These are phyloP conservation scores for Choanephora cucurbitarum DNA, from an alignment of 371 early-diverging fungal species.

Conservation along the genomic window DNA sequence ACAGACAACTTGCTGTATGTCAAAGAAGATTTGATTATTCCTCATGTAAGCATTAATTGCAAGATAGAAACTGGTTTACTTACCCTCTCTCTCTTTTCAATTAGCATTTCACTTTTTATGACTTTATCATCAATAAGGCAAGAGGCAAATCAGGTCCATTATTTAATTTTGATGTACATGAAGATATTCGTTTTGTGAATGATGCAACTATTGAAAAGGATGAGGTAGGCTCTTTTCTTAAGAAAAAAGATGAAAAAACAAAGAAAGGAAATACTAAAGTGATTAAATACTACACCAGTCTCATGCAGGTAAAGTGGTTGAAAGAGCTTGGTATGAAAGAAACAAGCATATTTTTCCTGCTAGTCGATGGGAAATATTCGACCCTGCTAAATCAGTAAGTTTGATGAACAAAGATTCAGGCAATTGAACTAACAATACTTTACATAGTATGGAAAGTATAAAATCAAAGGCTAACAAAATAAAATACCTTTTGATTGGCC, in stretches of 20 bases:
- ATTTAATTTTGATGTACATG: conserved; percentile 93
- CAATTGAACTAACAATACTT: conserved; percentile 6
- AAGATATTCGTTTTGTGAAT: conserved; percentile 86
- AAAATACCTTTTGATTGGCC: neutral
- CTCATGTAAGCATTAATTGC: conserved; percentile 83
- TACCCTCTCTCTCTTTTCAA: too few relatives aligned
- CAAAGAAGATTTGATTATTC: conserved; percentile 96
- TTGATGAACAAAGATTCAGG: too few relatives aligned
- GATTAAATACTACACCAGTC: conserved; percentile 65
- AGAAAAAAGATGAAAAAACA: neutral
- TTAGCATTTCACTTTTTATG: conserved; percentile 94
- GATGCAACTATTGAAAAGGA: conserved; percentile 91
- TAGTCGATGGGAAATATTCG: conserved; percentile 92
- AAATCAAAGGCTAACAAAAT: conserved; percentile 16
- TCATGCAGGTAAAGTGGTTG: conserved; percentile 95
- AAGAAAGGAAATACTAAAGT: neutral
- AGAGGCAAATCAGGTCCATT: conserved; percentile 96
- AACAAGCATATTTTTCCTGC: conserved; percentile 98
- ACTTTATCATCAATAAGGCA: conserved; percentile 94
- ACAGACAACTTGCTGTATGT: conserved; percentile 90
- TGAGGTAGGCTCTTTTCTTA: conserved; percentile 62
- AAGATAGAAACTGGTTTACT: too few relatives aligned
- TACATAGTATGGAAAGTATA: conserved; percentile 76
- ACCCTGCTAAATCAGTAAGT: conserved; percentile 79
- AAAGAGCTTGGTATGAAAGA: conserved; percentile 92